Evolutionary conservation across 345 rosid species (phyloP).

Genomic region (Adansonia digitata): DNA sequence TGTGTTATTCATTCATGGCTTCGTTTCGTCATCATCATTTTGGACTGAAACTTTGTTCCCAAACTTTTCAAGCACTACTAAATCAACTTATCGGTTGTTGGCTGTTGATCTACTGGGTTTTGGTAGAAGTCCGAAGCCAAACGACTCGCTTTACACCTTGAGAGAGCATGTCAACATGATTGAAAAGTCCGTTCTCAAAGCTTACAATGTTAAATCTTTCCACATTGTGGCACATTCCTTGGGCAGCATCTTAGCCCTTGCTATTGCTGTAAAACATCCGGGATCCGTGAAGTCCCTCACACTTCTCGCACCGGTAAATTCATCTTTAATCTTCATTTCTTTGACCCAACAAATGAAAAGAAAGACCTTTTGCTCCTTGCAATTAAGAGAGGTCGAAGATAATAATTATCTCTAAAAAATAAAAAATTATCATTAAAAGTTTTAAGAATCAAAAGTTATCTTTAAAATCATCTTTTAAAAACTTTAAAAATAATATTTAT

Average conservation of each 20-base stretch:
- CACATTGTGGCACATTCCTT: constrained; percentile 96
- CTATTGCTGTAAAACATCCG: constrained; percentile 76
- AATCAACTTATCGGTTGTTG: constrained; percentile 60
- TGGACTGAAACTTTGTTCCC: constrained; percentile 98
- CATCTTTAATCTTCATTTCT: too few relatives aligned
- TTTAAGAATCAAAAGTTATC: too few relatives aligned
- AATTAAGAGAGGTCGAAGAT: too few relatives aligned
- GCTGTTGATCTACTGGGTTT: constrained; percentile 89
- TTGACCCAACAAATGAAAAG: too few relatives aligned
- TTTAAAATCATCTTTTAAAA: too few relatives aligned
- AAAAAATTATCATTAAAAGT: too few relatives aligned
- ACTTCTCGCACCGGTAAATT: constrained; percentile 88
- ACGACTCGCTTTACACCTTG: constrained; percentile 80
- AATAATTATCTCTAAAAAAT: too few relatives aligned
- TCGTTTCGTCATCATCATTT: constrained; percentile 91
- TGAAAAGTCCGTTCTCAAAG: constrained; percentile 61
- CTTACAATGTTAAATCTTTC: constrained; percentile 67
- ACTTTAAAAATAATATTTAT: too few relatives aligned
- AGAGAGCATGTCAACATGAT: constrained; percentile 93
- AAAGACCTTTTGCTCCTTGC: too few relatives aligned
- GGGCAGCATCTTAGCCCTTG: constrained; percentile 96
- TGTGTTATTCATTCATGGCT: constrained; percentile 91
- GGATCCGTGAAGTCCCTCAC: constrained; percentile 82
- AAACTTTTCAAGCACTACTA: constrained; percentile 66
- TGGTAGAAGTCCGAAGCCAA: constrained; percentile 94